phyloP scores from a whole-genome alignment of 805 yeast species.

The Zygoascus flipseniorum region DNA sequence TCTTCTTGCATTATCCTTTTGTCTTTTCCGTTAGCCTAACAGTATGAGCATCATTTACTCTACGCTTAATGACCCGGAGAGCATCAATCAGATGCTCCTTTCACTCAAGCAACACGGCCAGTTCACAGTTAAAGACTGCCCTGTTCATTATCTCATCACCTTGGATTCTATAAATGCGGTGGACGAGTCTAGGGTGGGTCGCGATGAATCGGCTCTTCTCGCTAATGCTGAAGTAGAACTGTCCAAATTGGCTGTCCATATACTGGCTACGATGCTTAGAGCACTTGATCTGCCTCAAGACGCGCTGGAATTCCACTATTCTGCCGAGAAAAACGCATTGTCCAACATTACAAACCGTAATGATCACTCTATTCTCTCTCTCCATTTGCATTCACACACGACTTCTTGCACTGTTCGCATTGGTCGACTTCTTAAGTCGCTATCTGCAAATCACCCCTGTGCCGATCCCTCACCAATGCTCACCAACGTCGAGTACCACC shows the following conservation, averaged over 20 bases:
- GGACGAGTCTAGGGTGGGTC: background rate
- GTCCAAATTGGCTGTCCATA: background rate
- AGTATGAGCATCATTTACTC: too few relatives aligned
- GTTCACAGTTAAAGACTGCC: background rate
- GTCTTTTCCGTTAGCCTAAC: too few relatives aligned
- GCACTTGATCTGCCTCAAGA: slow-evolving; percentile 1
- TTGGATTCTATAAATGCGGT: background rate
- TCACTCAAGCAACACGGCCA: background rate
- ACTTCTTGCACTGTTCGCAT: background rate
- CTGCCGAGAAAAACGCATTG: background rate
- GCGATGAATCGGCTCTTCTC: background rate
- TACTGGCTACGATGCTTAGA: background rate
- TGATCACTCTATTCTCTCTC: background rate
- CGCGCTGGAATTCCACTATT: slow-evolving; percentile 1
- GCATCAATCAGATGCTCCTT: too few relatives aligned
- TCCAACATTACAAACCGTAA: background rate
- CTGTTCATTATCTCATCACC: background rate
- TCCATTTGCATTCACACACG: background rate
- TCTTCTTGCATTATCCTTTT: too few relatives aligned
- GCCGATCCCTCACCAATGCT: background rate
- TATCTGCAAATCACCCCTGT: background rate
- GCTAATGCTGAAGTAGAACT: background rate
- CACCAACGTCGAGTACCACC: background rate
- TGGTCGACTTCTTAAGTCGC: background rate
- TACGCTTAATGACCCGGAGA: too few relatives aligned